Conservation (phyloP, 768 basidiomycete genomes). For the Lentinus brumalis region DNA sequence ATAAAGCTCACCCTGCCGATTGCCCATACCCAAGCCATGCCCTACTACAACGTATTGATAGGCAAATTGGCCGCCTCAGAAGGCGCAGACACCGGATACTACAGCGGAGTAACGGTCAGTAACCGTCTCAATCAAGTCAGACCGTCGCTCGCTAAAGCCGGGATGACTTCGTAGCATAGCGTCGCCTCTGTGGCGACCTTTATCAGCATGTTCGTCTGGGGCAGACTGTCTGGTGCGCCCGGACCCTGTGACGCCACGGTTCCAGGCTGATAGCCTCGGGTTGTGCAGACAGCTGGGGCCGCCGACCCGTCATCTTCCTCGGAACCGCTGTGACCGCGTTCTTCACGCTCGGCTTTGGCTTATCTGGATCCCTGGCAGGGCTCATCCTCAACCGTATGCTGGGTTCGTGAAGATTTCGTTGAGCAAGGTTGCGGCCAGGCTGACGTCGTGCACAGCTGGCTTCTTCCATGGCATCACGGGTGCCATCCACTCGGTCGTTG, state of each 20-base stretch:
- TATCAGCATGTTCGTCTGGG: slow-evolving; percentile 62
- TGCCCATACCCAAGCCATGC: slow-evolving; percentile 58
- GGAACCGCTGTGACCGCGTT: slow-evolving; percentile 51
- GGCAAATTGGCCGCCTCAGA: slow-evolving; percentile 52
- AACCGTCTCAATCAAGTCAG: too few species aligned
- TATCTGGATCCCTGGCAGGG: slow-evolving; percentile 51
- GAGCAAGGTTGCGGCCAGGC: background rate
- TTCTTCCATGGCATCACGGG: slow-evolving; percentile 30
- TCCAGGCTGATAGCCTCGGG: too few species aligned
- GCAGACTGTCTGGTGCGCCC: slow-evolving; percentile 46
- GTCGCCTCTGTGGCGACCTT: slow-evolving; percentile 59
- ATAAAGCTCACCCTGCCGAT: slow-evolving; percentile 62
- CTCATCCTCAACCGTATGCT: slow-evolving; percentile 53
- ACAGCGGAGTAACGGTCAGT: slow-evolving; percentile 65
- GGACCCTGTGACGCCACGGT: too few species aligned
- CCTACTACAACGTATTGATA: slow-evolving; percentile 70
- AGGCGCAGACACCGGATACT: slow-evolving; percentile 63
- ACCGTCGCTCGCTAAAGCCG: too few species aligned
- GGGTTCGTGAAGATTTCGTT: slow-evolving; percentile 12
- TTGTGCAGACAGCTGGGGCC: slow-evolving; percentile 55
- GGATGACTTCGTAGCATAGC: too few species aligned
- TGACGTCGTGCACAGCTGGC: slow-evolving; percentile 19
- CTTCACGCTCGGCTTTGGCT: slow-evolving; percentile 55
- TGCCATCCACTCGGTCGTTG: slow-evolving; percentile 44
- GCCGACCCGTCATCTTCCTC: slow-evolving; percentile 60